These are phyloP conservation scores for Bathelium albidoporum DNA, from an alignment of 495 filamentous ascomycete genomes.

Conservation along the genomic window DNA sequence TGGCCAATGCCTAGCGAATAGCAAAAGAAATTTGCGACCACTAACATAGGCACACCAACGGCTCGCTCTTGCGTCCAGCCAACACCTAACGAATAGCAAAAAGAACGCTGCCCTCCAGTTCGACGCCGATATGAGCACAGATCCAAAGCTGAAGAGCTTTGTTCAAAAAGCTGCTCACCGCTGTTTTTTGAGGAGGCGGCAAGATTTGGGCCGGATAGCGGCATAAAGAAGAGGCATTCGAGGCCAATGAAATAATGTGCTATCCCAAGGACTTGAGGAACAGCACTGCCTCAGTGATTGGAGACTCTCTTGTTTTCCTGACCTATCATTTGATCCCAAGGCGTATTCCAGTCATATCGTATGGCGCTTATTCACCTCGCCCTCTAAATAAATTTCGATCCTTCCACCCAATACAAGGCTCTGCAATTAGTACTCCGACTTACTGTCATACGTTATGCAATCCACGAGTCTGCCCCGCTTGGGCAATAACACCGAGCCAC, in stretches of 20 bases:
- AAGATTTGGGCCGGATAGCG: background rate
- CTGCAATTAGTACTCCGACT: background rate
- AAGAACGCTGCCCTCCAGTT: background rate
- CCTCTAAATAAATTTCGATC: background rate
- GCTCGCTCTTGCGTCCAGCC: background rate
- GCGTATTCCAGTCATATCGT: background rate
- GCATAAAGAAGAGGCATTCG: background rate
- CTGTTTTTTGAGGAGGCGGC: background rate
- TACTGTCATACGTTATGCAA: background rate
- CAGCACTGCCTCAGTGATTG: background rate
- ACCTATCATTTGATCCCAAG: background rate
- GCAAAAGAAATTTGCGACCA: background rate
- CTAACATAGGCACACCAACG: background rate
- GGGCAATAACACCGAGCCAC: background rate
- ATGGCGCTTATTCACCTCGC: background rate
- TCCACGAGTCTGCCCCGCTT: background rate
- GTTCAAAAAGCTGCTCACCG: background rate
- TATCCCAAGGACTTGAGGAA: background rate
- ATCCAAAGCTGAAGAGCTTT: background rate
- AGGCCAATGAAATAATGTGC: background rate
- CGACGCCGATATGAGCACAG: background rate
- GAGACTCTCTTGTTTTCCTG: background rate
- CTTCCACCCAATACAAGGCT: background rate
- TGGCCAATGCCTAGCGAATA: background rate
- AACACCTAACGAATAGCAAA: background rate